Evolutionary conservation across 1,284 basidiomycete genomes (phyloP), one percentile per base, ranked within the genome.

Genomic region (Ganoderma sinense): DNA sequence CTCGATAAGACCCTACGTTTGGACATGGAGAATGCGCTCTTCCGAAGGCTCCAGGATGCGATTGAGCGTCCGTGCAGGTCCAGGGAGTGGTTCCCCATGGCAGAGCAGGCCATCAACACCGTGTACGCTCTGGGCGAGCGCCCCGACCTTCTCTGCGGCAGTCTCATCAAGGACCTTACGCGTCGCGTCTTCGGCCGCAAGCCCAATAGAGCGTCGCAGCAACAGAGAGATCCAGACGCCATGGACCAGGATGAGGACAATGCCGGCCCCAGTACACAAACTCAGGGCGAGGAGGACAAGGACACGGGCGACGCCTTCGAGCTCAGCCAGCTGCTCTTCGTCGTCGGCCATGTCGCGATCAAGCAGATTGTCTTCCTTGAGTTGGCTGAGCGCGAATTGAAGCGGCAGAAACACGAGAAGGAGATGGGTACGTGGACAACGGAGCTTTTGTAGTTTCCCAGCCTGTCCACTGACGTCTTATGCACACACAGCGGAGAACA

Each of bases 311-410:
- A 97, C 71, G 91, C 94, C 0, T 98, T 97, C 79, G 88, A 91
- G 70, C 87, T 99, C 20, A 94, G 94, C 67, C 97, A 99, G 79
- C 87, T 99, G 23, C 84, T 99, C 8, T 99, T 99, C 78, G 88
- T 95, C 53, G 96, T 98, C 6, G 98, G 97, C 0, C 97, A 99
- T 80, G 94, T 98, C 23, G 96, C 97, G 7, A 95, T 99, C 82
- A 99, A 99, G 81, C 97, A 99, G 73, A 96, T 99, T 68, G 97
- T 98, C 31, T 98, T 96, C 79, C 89, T 99, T 40, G 97, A 99
- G 81, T 86, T 98, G 56, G 94, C 99, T n/a, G 97, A 99, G 81
- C 86, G 97, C 48, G 97, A 99, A 79, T 94, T 95, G 90, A 99
- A 99, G 84, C 86, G 97, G 18, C 92, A 97, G 80, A 99, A 98